phyloP scores from a whole-genome alignment of 768 basidiomycete species.

The Lactarius akahatsu region DNA sequence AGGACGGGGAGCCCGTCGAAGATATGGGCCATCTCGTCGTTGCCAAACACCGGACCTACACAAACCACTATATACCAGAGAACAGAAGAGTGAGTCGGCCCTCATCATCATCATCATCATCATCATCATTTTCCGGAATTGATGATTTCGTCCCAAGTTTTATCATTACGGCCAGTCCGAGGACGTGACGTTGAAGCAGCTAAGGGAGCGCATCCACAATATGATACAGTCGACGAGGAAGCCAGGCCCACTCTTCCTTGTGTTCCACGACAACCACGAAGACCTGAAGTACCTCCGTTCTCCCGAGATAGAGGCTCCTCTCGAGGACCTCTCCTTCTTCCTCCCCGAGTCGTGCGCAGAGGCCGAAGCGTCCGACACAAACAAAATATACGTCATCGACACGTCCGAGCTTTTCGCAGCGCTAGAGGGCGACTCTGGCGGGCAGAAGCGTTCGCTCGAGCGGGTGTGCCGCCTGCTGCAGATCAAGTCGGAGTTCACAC shows the following conservation, averaged over 20 bases:
- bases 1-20: conserved; percentile 47
- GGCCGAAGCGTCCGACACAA: conserved; percentile 39
- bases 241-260: conserved; percentile 65
- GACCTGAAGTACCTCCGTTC: conserved; percentile 76
- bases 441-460: conserved; percentile 55
- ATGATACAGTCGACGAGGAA: conserved; percentile 43
- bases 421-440: conserved; percentile 58
- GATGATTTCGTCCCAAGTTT: conserved; percentile 40
- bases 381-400: conserved; percentile 65
- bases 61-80: conserved; percentile 65
- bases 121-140: not conserved
- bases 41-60: conserved; percentile 55
- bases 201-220: conserved; percentile 52
- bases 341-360: conserved; percentile 49
- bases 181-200: conserved; percentile 47
- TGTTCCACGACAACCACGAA: conserved; percentile 76
- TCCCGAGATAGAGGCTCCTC: conserved; percentile 48
- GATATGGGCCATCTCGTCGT: conserved; percentile 63
- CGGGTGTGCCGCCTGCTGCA: conserved; percentile 64
- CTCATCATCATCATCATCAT: not conserved
- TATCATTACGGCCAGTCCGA: conserved; percentile 68
- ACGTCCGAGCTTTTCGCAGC: conserved; percentile 75
- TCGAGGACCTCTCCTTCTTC: conserved; percentile 51
- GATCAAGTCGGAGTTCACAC: conserved; percentile 41
- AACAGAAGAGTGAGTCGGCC: conserved; percentile 52